These are phyloP conservation scores for Adansonia grandidieri DNA, from an alignment of 441 rosid species.

Conservation along the genomic window DNA sequence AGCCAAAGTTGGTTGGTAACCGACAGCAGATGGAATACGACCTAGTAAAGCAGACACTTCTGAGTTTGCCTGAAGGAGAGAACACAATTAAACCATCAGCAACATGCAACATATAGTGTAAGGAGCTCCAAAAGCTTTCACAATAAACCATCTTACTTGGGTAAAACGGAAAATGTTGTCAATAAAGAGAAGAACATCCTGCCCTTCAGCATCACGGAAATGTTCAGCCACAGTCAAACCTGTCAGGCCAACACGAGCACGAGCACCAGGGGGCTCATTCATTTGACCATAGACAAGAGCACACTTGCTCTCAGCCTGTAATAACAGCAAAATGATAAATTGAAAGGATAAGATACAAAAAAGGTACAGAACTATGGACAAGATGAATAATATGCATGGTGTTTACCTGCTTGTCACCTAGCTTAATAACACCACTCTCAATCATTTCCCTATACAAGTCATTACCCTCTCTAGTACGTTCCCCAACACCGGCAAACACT, in stretches of 20 bases:
- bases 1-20: conserved; percentile 97
- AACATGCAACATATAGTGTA: neutral
- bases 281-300: conserved; percentile 98
- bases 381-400: neutral
- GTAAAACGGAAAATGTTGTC: conserved; percentile 99
- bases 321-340: neutral
- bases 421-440: conserved; percentile 99
- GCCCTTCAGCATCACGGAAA: conserved; percentile 98
- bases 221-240: conserved; percentile 96
- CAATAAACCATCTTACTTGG: conserved; percentile 49
- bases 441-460: conserved; percentile 98
- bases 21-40: conserved; percentile 98
- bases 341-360: neutral
- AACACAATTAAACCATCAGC: neutral
- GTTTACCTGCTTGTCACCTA: conserved; percentile 89
- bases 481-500: conserved; percentile 98
- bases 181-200: conserved; percentile 94
- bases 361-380: neutral
- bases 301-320: conserved; percentile 88
- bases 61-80: conserved; percentile 72
- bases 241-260: conserved; percentile 99
- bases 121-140: neutral
- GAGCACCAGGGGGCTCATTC: conserved; percentile 99
- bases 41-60: conserved; percentile 98
- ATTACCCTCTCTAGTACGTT: conserved; percentile 97